A percentile compares a stretch with the other conserved stretches of the same genome.
These are phyloP conservation scores for Aspergillus campestris DNA, from an alignment of 495 filamentous ascomycete species.

Conservation along the genomic window DNA sequence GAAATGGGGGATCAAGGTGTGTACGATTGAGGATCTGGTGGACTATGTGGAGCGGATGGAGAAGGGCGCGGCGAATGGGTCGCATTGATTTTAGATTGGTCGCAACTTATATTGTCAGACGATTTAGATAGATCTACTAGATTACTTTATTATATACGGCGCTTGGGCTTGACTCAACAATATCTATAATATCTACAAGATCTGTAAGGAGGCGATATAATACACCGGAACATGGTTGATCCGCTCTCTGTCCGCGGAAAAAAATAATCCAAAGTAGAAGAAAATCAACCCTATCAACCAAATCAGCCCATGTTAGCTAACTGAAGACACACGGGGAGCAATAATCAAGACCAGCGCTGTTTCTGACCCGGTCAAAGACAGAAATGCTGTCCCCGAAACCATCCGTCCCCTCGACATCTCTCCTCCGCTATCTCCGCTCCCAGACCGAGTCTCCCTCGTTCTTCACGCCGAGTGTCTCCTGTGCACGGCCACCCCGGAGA, in stretches of 20 bases:
- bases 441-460: conserved; percentile 48
- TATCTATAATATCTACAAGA: not conserved
- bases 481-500: conserved; percentile 10
- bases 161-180: not conserved
- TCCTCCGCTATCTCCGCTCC: conserved; percentile 53
- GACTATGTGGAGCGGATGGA: conserved; percentile 58
- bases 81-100: conserved; percentile 16
- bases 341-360: too few relatives aligned
- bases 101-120: too few relatives aligned
- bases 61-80: conserved; percentile 27
- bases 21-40: conserved; percentile 89
- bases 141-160: not conserved
- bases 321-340: too few relatives aligned
- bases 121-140: too few relatives aligned
- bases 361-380: conserved; percentile 1
- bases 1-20: conserved; percentile 83
- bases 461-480: conserved; percentile 37
- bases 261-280: not conserved
- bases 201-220: too few relatives aligned
- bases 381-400: conserved; percentile 37
- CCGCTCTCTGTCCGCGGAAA: not conserved
- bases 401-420: conserved; percentile 46
- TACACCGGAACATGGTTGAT: too few relatives aligned
- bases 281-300: too few relatives aligned
- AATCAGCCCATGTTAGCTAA: not conserved